Conservation (phyloP, 73 alveolate genomes). For the Paramecium caudatum region DNA sequence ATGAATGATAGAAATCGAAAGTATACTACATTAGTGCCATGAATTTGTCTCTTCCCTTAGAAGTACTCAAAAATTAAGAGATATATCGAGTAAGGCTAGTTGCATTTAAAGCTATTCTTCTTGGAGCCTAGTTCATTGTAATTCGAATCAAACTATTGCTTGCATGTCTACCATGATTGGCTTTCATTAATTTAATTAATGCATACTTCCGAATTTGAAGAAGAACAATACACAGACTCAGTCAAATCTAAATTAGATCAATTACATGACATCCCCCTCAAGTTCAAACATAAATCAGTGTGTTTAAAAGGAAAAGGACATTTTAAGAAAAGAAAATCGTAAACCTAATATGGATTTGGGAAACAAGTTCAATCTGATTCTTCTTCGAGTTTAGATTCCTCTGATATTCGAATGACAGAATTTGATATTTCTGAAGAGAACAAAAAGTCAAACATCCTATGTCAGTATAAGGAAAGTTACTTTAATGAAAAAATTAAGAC, state of each 20-base stretch:
- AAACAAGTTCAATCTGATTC: background rate
- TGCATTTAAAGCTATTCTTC: slow-evolving; percentile 57
- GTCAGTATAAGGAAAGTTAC: slow-evolving; percentile 38
- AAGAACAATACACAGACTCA: slow-evolving; percentile 14
- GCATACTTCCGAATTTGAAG: slow-evolving; percentile 20
- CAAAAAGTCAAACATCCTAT: slow-evolving; percentile 19
- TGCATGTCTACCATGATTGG: slow-evolving; percentile 35
- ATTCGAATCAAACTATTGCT: background rate
- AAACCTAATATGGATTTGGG: background rate
- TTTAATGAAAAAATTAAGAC: slow-evolving; percentile 40
- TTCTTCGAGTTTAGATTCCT: slow-evolving; percentile 1
- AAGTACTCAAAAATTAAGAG: slow-evolving; percentile 76
- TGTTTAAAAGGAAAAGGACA: background rate
- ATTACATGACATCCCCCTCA: background rate
- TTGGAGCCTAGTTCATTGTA: slow-evolving; percentile 48
- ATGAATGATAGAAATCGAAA: slow-evolving; percentile 79
- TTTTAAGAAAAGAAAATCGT: background rate
- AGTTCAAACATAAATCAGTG: slow-evolving; percentile 39
- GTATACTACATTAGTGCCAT: slow-evolving; percentile 79
- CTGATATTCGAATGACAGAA: slow-evolving; percentile 51
- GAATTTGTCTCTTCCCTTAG: slow-evolving; percentile 84
- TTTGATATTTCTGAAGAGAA: slow-evolving; percentile 47
- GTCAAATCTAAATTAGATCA: background rate
- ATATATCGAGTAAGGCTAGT: slow-evolving; percentile 55
- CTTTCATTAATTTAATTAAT: background rate